Percentiles rank a stretch among this genome's conserved stretches.
These are phyloP conservation scores for Aethionema arabicum DNA, from an alignment of 345 rosid genomes.

Conservation along the genomic window DNA sequence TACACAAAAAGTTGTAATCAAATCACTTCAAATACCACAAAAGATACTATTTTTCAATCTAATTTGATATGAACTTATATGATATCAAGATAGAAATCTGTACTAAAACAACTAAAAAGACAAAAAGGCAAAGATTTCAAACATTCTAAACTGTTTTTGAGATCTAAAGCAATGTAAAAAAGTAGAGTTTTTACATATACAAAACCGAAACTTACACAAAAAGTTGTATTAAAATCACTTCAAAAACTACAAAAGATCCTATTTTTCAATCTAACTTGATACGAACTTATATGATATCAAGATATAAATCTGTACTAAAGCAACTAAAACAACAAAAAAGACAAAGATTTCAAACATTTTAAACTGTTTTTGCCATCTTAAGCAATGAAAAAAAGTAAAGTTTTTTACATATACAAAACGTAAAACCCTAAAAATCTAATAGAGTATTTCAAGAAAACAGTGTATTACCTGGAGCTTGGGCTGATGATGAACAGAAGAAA, in stretches of 20 bases:
- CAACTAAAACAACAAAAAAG: background rate
- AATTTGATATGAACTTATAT: background rate
- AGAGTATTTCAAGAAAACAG: slow-evolving; percentile 4
- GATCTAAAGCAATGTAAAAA: background rate
- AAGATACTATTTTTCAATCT: background rate
- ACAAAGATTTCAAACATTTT: background rate
- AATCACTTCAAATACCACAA: slow-evolving; percentile 3
- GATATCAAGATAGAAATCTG: background rate
- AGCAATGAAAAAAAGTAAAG: slow-evolving; percentile 6
- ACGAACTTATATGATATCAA: background rate
- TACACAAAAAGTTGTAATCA: background rate
- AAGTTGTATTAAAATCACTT: background rate
- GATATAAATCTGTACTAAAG: background rate
- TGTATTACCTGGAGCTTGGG: slow-evolving; percentile 63
- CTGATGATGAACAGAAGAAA: slow-evolving; percentile 45
- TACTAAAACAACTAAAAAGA: background rate
- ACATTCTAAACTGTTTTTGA: background rate
- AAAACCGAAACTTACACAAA: too few species aligned
- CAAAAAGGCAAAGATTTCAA: background rate
- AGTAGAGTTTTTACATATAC: too few species aligned
- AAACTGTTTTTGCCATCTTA: background rate
- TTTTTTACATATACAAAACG: background rate
- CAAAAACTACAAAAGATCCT: slow-evolving; percentile 4
- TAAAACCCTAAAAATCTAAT: background rate
- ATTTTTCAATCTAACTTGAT: slow-evolving; percentile 1